Base-by-base conservation (phyloP, 2,329 filamentous ascomycete genomes). In the Teratosphaeria destructans region DNA sequence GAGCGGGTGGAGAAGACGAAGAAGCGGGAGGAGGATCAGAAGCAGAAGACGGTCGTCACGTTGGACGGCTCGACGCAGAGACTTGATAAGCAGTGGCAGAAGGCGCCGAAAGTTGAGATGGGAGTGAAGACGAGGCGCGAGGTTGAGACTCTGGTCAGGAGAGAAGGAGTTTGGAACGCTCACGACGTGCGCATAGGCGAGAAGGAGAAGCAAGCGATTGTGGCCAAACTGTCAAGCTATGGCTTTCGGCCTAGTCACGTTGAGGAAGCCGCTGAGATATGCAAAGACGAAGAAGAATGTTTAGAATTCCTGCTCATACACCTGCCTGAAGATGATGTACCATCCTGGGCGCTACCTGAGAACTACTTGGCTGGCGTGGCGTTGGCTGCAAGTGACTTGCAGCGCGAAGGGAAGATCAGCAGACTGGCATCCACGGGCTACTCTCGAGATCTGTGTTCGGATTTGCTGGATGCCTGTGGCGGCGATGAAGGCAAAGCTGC, bases 271-370 rank as follows among this genome's bases (percentile, higher is more conserved):
- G 84, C 89, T 0, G 85, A 85, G 53, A 85, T 92, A 68, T 96
- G 92, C 77, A 95, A 93, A 73, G 91, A 96, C 71, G 82, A 88
- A 34, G 92, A 96, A 71, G 94, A 99, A 75, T 87, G 90, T 16
- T 80, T 99, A 2, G 93, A 97, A 72, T 99, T 94, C 94, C 81
- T 99, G 16, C 81, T 99, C 55, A 92, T 97, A 57, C 93, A 99
- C 74, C 91, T 99, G 2, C 94, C 94, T 1, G 94, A 99, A 71
- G 94, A 99, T 71, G 94, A 97, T 68, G 77, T 97, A n/a, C 94
- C 94, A 1, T 79, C 83, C 6, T 97, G 93, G 91, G 90, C 90
- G 66, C 77, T 99, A 52, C 94, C 94, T 0, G 92, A 95, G 74
- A 89, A 86, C 62, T 99, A 99, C 72, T 86, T 89, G 11, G 93